phyloP scores from a whole-genome alignment of 1,284 basidiomycete species.

The Pterula multifida region DNA sequence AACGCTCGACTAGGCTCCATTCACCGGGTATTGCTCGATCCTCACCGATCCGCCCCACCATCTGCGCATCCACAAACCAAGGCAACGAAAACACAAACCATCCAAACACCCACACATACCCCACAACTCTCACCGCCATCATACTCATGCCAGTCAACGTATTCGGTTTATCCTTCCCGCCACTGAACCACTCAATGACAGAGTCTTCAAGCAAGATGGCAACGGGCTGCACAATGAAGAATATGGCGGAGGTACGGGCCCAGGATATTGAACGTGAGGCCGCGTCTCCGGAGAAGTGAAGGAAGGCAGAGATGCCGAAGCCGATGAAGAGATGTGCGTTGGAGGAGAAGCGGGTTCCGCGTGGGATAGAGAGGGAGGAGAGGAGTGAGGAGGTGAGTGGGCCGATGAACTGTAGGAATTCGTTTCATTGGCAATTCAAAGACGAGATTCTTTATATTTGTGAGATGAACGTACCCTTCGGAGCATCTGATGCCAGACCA shows the following conservation, averaged over 20 bases:
- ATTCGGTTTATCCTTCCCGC: no score
- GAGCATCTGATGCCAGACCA: constrained; percentile 11
- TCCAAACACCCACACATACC: constrained; percentile 10
- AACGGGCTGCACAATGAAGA: constrained; percentile 10
- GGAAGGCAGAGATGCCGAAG: constrained; percentile 7
- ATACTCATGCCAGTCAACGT: background rate
- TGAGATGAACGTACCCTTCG: constrained; percentile 6
- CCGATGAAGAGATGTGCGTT: constrained; percentile 11
- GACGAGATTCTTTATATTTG: no score
- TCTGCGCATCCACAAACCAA: background rate
- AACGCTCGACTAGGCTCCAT: background rate
- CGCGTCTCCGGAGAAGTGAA: constrained; percentile 9
- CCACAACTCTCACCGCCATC: background rate
- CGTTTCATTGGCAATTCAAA: background rate
- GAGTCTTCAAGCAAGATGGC: constrained; percentile 10
- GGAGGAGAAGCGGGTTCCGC: constrained; percentile 4
- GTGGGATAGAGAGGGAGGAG: background rate
- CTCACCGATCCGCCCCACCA: background rate
- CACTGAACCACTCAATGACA: constrained; percentile 2
- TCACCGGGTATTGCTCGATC: background rate
- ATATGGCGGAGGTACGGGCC: constrained; percentile 8
- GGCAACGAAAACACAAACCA: constrained; percentile 12
- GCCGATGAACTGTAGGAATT: background rate
- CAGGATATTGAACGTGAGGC: constrained; percentile 7
- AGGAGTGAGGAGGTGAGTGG: background rate